Conservation (phyloP, 306 rosid species). For the Purshia tridentata region DNA sequence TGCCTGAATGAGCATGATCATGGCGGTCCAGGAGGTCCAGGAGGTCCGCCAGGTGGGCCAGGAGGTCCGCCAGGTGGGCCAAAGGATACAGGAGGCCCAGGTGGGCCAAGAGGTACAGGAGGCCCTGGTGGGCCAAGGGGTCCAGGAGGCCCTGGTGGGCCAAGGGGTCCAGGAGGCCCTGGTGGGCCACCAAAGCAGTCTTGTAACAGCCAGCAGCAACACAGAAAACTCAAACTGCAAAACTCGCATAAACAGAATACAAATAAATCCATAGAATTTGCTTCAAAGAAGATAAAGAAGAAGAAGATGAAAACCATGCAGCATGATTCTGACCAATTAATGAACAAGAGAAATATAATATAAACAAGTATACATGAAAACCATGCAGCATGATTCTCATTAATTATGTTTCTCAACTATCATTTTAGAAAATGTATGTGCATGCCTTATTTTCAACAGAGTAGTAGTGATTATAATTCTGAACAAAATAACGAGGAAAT, state of each 20-base stretch:
- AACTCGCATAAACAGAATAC: neutral
- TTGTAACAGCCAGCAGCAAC: slow-evolving; percentile 59
- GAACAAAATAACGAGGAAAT: neutral
- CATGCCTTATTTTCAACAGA: neutral
- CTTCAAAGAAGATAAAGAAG: neutral
- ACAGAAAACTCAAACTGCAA: slow-evolving; percentile 44
- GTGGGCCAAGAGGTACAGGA: slow-evolving; percentile 24
- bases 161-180: neutral
- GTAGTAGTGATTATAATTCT: neutral
- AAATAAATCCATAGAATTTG: neutral
- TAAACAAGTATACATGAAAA: neutral
- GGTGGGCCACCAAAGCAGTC: slow-evolving; percentile 56
- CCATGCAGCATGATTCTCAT: neutral
- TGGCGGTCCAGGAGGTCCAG: no score
- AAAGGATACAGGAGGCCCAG: slow-evolving; percentile 15
- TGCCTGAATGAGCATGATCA: no score
- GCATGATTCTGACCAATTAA: neutral
- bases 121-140: slow-evolving; percentile 36
- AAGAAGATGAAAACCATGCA: neutral
- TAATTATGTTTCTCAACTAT: neutral
- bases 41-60: no score
- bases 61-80: slow-evolving; percentile 31
- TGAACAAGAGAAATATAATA: neutral
- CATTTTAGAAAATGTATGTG: neutral
- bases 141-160: slow-evolving; percentile 38